Percentiles rank a stretch among this genome's conserved stretches.
These are phyloP conservation scores for Thozetella sp. DNA, from an alignment of 495 filamentous ascomycete species.

Conservation along the genomic window DNA sequence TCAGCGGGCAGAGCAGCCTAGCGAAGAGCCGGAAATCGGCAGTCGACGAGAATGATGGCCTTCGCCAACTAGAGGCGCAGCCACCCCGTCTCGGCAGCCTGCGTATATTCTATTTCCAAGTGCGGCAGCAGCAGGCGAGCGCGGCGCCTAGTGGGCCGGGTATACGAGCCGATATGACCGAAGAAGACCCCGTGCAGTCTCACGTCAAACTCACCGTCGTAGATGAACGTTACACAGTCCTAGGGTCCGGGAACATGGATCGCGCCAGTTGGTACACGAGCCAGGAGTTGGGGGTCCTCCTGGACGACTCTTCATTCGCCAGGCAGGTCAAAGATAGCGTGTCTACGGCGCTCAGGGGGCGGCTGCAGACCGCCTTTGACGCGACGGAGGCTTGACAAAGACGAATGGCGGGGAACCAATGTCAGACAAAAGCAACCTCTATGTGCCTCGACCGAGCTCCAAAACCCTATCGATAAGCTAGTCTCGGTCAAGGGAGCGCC, in stretches of 20 bases:
- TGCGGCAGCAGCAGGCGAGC: too few relatives aligned
- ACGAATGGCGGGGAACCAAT: background rate
- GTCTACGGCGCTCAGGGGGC: slow-evolving; percentile 39
- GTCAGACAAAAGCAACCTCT: background rate
- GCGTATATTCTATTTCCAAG: slow-evolving; percentile 53
- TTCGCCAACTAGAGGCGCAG: slow-evolving; percentile 29
- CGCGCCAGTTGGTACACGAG: slow-evolving; percentile 76
- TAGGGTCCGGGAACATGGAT: slow-evolving; percentile 79
- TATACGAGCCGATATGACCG: slow-evolving; percentile 4
- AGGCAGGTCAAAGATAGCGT: slow-evolving; percentile 37
- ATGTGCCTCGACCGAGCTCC: background rate
- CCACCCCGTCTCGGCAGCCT: slow-evolving; percentile 33
- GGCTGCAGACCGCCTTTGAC: slow-evolving; percentile 38
- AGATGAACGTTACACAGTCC: slow-evolving; percentile 58
- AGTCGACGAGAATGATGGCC: background rate
- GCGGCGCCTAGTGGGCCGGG: background rate
- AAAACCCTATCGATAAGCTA: background rate
- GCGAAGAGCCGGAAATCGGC: background rate
- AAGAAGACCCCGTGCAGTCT: slow-evolving; percentile 61
- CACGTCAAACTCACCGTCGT: slow-evolving; percentile 72
- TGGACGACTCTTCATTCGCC: slow-evolving; percentile 52
- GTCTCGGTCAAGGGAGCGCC: background rate
- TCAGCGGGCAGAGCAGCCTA: slow-evolving; percentile 41
- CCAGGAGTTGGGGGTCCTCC: slow-evolving; percentile 73
- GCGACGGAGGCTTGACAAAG: slow-evolving; percentile 13